These are phyloP conservation scores for Colletotrichum sp. DNA, from an alignment of 2,329 filamentous ascomycete species.

Conservation along the genomic window DNA sequence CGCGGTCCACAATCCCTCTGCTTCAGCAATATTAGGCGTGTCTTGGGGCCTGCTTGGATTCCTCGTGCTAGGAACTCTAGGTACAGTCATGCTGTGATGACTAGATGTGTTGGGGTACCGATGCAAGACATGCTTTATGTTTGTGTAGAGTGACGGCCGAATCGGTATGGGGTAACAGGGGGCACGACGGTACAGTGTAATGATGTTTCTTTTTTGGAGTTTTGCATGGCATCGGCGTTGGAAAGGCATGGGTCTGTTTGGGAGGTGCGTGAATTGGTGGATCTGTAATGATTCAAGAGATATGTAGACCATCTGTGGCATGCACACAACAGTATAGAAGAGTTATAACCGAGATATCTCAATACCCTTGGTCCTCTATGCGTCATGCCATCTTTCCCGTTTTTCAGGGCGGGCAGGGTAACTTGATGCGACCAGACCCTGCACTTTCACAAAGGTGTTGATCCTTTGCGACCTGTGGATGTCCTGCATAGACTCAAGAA, in stretches of 20 bases:
- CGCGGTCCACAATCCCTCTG: conserved; percentile 55
- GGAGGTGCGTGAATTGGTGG: not conserved
- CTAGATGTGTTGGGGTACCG: no score
- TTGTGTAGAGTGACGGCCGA: conserved; percentile 7
- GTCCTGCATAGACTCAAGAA: not conserved
- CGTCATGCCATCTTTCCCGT: not conserved
- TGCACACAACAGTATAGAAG: not conserved
- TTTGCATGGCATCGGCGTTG: conserved; percentile 21
- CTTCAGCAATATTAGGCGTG: conserved; percentile 23
- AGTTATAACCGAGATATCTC: not conserved
- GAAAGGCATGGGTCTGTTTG: not conserved
- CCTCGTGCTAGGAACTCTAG: conserved; percentile 2
- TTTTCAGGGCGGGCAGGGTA: not conserved
- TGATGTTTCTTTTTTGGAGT: not conserved
- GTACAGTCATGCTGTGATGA: not conserved
- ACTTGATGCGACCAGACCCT: not conserved
- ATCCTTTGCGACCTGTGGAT: not conserved
- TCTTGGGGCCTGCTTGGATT: conserved; percentile 25
- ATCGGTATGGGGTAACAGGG: not conserved
- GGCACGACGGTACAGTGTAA: not conserved
- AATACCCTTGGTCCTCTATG: not conserved
- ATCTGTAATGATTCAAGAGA: not conserved
- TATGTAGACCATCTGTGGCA: not conserved
- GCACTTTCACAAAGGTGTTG: not conserved
- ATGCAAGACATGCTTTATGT: not conserved